Evolutionary conservation across 352 stramenopile species (phyloP), one percentile per base, ranked within the genome.

Genomic region (Discostella stelligera): DNA sequence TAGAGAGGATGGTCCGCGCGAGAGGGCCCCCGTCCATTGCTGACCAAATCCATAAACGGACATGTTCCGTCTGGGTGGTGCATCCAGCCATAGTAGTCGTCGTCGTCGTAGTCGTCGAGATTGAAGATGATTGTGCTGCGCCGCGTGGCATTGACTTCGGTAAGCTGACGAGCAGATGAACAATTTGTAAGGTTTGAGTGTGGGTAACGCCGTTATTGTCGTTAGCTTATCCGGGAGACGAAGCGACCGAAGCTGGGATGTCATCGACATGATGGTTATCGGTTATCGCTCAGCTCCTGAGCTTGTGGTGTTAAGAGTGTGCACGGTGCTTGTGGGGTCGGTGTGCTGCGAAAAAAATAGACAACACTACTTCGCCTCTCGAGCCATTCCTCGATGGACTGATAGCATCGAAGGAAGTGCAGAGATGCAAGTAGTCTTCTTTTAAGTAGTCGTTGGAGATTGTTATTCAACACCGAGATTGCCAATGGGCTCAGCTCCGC

Each of bases 21-120:
- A 80, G 18, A 81, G 67, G 4, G 74, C 66, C 9, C 74, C 74
- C 16, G 74, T 81, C 74, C 74, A 81, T 65, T 72, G 60, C 11
- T 25, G 32, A 16, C 74, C 74, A 25, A 77, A 77, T 41, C 58
- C 74, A 50, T 77, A 81, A 21, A 56, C 74, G 5, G 73, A 76
- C 55, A 48, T 16, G 4, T 44, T 16, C 18, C 52, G 52, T n/a
- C 3, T 5, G n/a, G n/a, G n/a, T n/a, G n/a, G n/a, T 14, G 18
- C 16, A 5, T 18, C 5, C 10, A 10, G 4, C 30, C 20, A 21
- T 16, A 39, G 52, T 60, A 10, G 52, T 39, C 2, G 52, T 39
- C 10, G 20, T 2, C 0, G 52, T 41, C n/a, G 52, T 8, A 9
- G 21, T 16, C 14, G 52, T 14, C 18, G 52, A n/a, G 23, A 21